phyloP scores from a whole-genome alignment of 768 basidiomycete species.

The Gloeophyllum trabeum region DNA sequence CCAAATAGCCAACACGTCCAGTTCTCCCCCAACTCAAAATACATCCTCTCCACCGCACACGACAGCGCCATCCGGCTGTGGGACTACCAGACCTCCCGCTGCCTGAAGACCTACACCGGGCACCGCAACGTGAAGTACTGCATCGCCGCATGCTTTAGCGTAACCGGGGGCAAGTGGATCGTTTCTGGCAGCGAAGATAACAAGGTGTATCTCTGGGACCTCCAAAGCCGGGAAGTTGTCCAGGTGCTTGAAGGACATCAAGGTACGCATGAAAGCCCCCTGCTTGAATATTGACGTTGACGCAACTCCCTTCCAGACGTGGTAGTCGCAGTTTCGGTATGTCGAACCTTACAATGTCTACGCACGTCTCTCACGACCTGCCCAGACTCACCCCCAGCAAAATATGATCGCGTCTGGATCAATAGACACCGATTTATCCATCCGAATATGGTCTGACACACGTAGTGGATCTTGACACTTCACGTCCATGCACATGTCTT shows the following conservation, averaged over 20 bases:
- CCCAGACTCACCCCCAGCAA: slow-evolving; percentile 73
- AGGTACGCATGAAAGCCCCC: too few relatives aligned
- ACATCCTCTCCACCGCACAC: slow-evolving; percentile 88
- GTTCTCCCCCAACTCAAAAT: slow-evolving; percentile 94
- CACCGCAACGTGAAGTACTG: slow-evolving; percentile 80
- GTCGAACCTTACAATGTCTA: slow-evolving; percentile 9
- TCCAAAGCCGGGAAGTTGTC: slow-evolving; percentile 78
- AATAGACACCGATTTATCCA: slow-evolving; percentile 72
- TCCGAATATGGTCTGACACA: slow-evolving; percentile 90
- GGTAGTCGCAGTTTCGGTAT: slow-evolving; percentile 72
- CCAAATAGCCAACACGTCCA: slow-evolving; percentile 68
- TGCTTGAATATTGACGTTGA: too few relatives aligned
- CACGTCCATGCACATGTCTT: too few relatives aligned
- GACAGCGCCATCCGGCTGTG: slow-evolving; percentile 90
- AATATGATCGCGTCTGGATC: slow-evolving; percentile 86
- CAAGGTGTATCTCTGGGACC: slow-evolving; percentile 84
- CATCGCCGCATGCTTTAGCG: slow-evolving; percentile 74
- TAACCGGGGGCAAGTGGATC: slow-evolving; percentile 83
- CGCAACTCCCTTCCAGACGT: slow-evolving; percentile 32
- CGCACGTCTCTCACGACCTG: neutral
- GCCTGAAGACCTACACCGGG: slow-evolving; percentile 82
- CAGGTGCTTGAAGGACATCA: slow-evolving; percentile 71
- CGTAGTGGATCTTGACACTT: too few relatives aligned
- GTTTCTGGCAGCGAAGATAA: slow-evolving; percentile 87
- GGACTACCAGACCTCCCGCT: slow-evolving; percentile 88